Evolutionary conservation across 257 asterid genomes (phyloP), one percentile per base, ranked within the genome.

Genomic region (Solanum okadae): DNA sequence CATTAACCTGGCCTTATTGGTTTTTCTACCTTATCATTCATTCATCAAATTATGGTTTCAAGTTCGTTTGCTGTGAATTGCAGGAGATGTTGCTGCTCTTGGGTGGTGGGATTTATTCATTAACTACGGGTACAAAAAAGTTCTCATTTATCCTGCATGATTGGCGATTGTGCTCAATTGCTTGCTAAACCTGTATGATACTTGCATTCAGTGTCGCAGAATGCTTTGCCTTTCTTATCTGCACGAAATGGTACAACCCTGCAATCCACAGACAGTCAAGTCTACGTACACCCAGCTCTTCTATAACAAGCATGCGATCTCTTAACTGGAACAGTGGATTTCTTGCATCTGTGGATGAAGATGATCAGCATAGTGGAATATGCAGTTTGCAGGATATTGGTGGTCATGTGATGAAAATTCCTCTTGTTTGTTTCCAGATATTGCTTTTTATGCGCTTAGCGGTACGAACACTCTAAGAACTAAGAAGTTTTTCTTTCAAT

Each of bases 21-120:
- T 18, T 38, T 38, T 38, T 76, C 56, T 31, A 76, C 49, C 49
- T 16, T 72, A 8, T 76, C 56, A 37, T 46, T 72, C 83, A 10
- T 88, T 86, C 83, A 7, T 77, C 84, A 29, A 83, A 40, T 38
- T 84, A 20, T 8, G 4, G 8, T 31, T 34, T 38, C 13, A 85
- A 87, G 52, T 49, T 49, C 2, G 14, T 82, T 82, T 49, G 40
- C 27, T 81, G 18, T 49, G 86, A 79, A 87, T 46, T 91, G 93
- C 93, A 97, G 99, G 99, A 63, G 98, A 97, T 92, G 98, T 95
- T 22, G 97, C 93, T 85, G 97, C 98, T 91, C 98, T 97, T 88
- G 98, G 98, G 86, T 97, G 98, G 99, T 97, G 98, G 99, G 99
- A 96, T 92, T 93, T 97, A 76, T 97, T 96, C 87, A 95, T 97